These are phyloP conservation scores for Colletotrichum sp. DNA, from an alignment of 2,329 filamentous ascomycete genomes.

Conservation along the genomic window DNA sequence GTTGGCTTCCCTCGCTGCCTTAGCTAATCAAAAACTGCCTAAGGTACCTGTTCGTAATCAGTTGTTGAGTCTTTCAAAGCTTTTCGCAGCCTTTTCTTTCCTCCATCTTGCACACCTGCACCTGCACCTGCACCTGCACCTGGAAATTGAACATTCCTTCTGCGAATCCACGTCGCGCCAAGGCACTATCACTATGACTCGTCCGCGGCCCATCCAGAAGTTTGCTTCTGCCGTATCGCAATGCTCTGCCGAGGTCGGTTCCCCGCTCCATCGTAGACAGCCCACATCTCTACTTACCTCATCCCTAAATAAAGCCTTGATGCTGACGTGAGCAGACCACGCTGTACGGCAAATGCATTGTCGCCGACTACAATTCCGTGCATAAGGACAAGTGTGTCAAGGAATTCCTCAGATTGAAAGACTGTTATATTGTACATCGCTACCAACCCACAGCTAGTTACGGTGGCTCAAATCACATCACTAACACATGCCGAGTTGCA, in stretches of 20 bases:
- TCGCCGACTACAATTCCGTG: constrained; percentile 87
- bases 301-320: background rate
- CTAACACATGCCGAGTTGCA: background rate
- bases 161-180: background rate
- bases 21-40: background rate
- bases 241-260: constrained; percentile 58
- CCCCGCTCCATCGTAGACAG: background rate
- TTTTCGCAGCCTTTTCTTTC: background rate
- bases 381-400: constrained; percentile 88
- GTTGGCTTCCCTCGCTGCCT: background rate
- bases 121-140: background rate
- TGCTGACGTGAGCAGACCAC: constrained; percentile 63
- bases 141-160: background rate
- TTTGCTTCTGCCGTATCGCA: constrained; percentile 59
- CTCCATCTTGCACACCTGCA: background rate
- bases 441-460: background rate
- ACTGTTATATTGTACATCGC: constrained; percentile 81
- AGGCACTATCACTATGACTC: constrained; percentile 25
- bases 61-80: background rate
- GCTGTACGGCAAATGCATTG: constrained; percentile 88
- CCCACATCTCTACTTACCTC: background rate
- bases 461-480: background rate
- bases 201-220: constrained; percentile 56
- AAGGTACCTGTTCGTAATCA: background rate
- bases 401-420: constrained; percentile 84